phyloP scores from a whole-genome alignment of 441 rosid species.

The Erodium texanum region DNA sequence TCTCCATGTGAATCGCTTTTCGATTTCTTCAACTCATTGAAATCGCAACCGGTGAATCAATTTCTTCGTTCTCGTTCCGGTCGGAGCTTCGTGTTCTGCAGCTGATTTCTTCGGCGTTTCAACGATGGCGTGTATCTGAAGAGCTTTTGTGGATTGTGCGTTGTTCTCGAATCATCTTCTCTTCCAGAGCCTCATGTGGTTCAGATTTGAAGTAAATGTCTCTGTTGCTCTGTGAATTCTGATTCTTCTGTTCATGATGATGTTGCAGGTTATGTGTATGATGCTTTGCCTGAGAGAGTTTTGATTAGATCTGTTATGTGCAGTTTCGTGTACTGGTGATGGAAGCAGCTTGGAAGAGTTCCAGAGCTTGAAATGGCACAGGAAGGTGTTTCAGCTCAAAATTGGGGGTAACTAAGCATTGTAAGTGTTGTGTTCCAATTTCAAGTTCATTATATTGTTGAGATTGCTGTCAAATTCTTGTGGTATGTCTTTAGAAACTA shows the following conservation, averaged over 20 bases:
- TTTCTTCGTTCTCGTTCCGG: neutral
- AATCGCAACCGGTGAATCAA: neutral
- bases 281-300: neutral
- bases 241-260: neutral
- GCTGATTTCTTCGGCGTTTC: conserved; percentile 61
- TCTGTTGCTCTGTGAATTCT: neutral
- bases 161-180: conserved; percentile 35
- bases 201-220: conserved; percentile 45
- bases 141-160: conserved; percentile 59
- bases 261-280: neutral
- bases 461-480: neutral
- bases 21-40: neutral
- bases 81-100: conserved; percentile 22
- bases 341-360: conserved; percentile 62
- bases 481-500: neutral
- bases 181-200: conserved; percentile 24
- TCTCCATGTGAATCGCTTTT: conserved; percentile 25
- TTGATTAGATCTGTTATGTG: conserved; percentile 11
- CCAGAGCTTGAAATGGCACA: conserved; percentile 31
- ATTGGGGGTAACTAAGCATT: conserved; percentile 49
- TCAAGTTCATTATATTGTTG: neutral
- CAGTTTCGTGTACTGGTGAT: conserved; percentile 69
- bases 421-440: neutral
- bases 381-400: conserved; percentile 27
- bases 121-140: conserved; percentile 60